Percentiles rank a stretch among this genome's conserved stretches.
Evolutionary conservation across 257 asterid genomes (phyloP).

Genomic region (Solanum chaucha): DNA sequence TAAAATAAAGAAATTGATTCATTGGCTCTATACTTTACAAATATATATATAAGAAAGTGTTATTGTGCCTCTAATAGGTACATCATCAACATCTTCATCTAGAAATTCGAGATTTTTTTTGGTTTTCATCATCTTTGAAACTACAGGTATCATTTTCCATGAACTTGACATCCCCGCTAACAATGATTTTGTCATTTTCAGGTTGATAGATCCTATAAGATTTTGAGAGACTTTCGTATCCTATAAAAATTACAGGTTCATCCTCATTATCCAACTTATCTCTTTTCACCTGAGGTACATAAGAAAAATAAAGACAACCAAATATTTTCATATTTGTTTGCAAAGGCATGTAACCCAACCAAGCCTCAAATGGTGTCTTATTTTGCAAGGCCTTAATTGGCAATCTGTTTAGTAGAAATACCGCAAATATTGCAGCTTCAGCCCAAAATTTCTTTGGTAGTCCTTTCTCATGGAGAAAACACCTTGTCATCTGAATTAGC

Average conservation of each 20-base stretch:
- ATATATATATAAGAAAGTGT: not conserved
- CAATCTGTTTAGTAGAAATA: not conserved
- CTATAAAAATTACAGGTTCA: not conserved
- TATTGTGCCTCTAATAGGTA: not conserved
- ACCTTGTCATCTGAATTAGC: not conserved
- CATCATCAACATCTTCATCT: not conserved
- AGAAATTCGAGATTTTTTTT: too few relatives aligned
- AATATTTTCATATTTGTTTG: not conserved
- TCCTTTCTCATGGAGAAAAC: not conserved
- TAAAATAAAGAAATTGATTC: too few relatives aligned
- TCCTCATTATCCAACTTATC: not conserved
- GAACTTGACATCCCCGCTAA: not conserved
- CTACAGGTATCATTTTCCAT: not conserved
- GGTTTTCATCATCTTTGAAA: not conserved
- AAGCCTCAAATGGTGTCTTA: not conserved
- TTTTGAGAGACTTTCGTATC: not conserved
- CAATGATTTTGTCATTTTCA: not conserved
- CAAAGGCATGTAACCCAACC: not conserved
- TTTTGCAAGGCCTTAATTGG: not conserved
- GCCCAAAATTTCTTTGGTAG: not conserved
- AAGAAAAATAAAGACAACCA: not conserved
- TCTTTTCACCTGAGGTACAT: not conserved
- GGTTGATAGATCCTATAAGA: not conserved
- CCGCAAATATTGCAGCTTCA: not conserved
- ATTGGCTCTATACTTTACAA: too few relatives aligned